Base-by-base conservation (phyloP, 208 protist species). In the Angomonas ambiguus region DNA sequence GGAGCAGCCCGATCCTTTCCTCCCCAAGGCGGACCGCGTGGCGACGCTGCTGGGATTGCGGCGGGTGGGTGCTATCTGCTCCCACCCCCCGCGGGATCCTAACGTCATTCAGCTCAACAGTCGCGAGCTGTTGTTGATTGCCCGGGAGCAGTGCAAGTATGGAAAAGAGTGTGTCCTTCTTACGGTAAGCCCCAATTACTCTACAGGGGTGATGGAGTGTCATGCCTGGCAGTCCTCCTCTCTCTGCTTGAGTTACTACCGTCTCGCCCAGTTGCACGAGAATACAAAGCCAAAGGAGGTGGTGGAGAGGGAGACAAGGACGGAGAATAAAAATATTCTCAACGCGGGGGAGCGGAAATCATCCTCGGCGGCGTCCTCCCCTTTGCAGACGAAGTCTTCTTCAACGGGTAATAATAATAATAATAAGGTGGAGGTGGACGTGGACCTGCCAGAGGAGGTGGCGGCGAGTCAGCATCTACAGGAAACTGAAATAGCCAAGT, bases 101-200 rank as follows among this genome's bases (percentile, higher is more conserved):
- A 68, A 87, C 13, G 38, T 65, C 32, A 68, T 84, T 45, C 42
- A 76, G 41, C 51, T 83, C 22, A 76, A 68, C 66, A 68, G 58
- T 18, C 77, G 82, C 5, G 87, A 96, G 71, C 62, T 92, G 64
- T 79, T 96, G n/a, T 74, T 92, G 16, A 92, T 84, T 58, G 71
- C 87, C 8, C 77, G 80, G 27, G 85, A 92, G 66, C 91, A 96
- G 79, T 93, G 84, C 1, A 69, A 76, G 62, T 88, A 83, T 70
- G 91, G 91, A 1, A 88, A 94, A 59, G 86, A 91, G 76, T 96
- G 86, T 78, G 86, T 93, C 27, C 70, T 96, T 55, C 77, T 96
- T 22, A 92, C 91, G 5, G 68, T 96, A 28, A 74, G 76, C 16
- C 88, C 83, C 32, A 83, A 72, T 64, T 53, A 45, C 22, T 69